Base-by-base conservation (phyloP, 2,329 filamentous ascomycete species). In the Trichoderma pleuroti region DNA sequence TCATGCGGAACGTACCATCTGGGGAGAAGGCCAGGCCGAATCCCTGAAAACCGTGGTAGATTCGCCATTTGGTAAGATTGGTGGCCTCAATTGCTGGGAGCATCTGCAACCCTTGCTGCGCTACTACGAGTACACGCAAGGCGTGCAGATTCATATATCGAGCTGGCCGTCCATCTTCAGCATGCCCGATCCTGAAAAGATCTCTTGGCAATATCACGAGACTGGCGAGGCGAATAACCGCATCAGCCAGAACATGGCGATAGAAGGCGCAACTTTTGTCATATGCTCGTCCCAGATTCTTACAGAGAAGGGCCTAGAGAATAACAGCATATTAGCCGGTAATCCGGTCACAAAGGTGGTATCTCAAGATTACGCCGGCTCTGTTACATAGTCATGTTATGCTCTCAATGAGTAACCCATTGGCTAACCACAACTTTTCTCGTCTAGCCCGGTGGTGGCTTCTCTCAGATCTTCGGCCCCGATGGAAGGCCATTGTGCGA, bases 81-180 rank as follows among this genome's bases (percentile, higher is more conserved):
- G 86, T 14, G 83, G 85, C 34, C 78, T 88, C 69, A 86, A 86
- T 76, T 87, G 85, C 79, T 87, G 85, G 85, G 84, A 86, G 75
- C 65, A 68, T 49, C 36, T 68, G 26, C 34, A 14, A 16, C 65
- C 65, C 28, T 34, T 73, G 34, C 61, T 73, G 28, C 70, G 73
- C 24, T 75, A 72, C 68, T 70, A 74, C 59, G 71, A 71, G 16
- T 73, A 73, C 14, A 65, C 72, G 3, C 74, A 76, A 28, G 49
- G 70, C 12, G 74, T 71, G 18, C 70, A 76, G 39, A 75, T 76
- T 11, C 74, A 76, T 42, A 57, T 76, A 9, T 70, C 74, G 2
- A 71, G 71, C 42, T 76, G 75, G 74, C 74, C 75, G 7, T 74
- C 78, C 11, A 75, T 77, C 59, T 81, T 81, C 67, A 77, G 79